Base-by-base conservation (phyloP, 75 land plant species). In the Chamaecyparis obtusa region DNA sequence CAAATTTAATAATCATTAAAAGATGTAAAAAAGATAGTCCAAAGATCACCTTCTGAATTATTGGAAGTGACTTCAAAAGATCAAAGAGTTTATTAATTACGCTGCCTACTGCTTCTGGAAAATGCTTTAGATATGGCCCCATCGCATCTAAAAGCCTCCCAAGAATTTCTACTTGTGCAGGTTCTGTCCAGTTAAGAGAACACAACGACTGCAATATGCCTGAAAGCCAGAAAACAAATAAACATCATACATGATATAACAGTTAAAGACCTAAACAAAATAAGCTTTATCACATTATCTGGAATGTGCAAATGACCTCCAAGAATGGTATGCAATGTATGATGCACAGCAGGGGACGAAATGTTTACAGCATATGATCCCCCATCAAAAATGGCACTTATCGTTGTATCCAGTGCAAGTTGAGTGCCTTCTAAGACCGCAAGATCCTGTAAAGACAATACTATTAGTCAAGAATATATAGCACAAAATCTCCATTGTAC, bases 51-150 rank as follows among this genome's bases (percentile, higher is more conserved):
- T 93, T 92, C 64, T 90, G 78, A 71, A 76, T 69, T 69, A 89
- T 74, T 79, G 99, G 99, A 75, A 98, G 90, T 14, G 94, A 94
- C 27, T 86, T 92, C 76, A 98, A 88, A 27, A 97, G 93, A 84
- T 93, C 94, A 91, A 98, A 98, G 37, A 98, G 91, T 86, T 97
- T 98, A 39, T 94, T 91, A 86, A 98, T 89, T 76, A 97, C 96
- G 84, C 86, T 48, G 17, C 89, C 88, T 71, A 90, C 92, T 35
- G 91, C 94, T 93, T 92, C 94, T 49, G 95, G 94, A 55, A 86
- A 92, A 86, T 90, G 89, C 88, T 93, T 98, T 79, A 98, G 87
- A 86, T 90, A 97, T 11, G 96, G 96, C 43, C 97, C 99, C 89
- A 98, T 87, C 36, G 98, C 94, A 85, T 94, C 95, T 83, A 98